Percentiles rank a stretch among this genome's conserved stretches.
Evolutionary conservation across 106 monocot genomes (phyloP).

Genomic region (Hemerocallis citrina): DNA sequence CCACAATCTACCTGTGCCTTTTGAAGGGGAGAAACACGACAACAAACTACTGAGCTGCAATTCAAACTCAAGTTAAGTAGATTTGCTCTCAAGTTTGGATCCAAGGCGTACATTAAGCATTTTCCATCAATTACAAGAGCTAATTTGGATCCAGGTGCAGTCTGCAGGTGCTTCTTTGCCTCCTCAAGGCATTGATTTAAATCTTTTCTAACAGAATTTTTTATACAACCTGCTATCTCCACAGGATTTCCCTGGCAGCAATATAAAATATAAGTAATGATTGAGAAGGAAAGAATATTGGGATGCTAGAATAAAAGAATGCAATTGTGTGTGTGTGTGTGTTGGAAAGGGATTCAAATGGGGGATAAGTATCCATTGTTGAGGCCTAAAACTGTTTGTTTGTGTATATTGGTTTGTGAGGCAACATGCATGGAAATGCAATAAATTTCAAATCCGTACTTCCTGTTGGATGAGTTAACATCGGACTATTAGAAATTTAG

Average conservation of each 20-base stretch:
- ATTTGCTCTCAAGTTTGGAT: slow-evolving; percentile 71
- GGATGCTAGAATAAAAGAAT: too few species aligned
- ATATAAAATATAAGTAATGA: too few species aligned
- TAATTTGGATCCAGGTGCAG: slow-evolving; percentile 38
- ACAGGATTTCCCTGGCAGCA: slow-evolving; percentile 69
- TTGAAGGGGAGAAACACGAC: slow-evolving; percentile 92
- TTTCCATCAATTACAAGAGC: slow-evolving; percentile 93
- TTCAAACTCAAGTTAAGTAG: slow-evolving; percentile 75
- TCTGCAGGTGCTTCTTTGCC: slow-evolving; percentile 32
- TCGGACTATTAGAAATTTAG: too few species aligned
- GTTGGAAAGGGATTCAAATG: too few species aligned
- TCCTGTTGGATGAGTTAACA: too few species aligned
- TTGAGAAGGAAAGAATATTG: too few species aligned
- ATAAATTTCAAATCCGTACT: too few species aligned
- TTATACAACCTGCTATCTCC: slow-evolving; percentile 63
- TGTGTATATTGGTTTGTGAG: too few species aligned
- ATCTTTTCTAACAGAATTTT: slow-evolving; percentile 59
- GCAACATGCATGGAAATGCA: too few species aligned
- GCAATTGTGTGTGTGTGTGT: too few species aligned
- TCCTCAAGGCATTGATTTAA: slow-evolving; percentile 60
- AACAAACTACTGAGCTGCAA: slow-evolving; percentile 84
- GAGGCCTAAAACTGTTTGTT: too few species aligned
- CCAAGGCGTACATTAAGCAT: slow-evolving; percentile 94
- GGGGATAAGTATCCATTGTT: too few species aligned
- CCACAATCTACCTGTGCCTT: slow-evolving; percentile 76